Percentiles rank a stretch among this genome's conserved stretches.
Evolutionary conservation across 768 basidiomycete species (phyloP).

Genomic region (Lentinula raphanica): DNA sequence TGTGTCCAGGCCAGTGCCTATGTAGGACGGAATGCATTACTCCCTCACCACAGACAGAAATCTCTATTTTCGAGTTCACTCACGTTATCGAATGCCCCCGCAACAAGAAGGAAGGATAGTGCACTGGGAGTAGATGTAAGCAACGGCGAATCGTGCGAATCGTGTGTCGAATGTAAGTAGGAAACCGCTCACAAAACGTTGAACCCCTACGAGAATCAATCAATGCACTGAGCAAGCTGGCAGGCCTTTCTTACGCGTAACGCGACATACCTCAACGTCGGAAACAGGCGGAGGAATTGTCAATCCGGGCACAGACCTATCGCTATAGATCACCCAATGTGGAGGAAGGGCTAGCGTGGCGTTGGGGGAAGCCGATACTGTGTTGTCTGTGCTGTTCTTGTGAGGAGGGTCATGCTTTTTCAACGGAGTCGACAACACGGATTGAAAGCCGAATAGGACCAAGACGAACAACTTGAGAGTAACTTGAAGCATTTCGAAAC

Average conservation of each 20-base stretch:
- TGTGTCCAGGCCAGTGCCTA: constrained; percentile 42
- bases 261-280: constrained; percentile 23
- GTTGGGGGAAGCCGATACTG: background rate
- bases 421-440: background rate
- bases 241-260: background rate
- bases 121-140: constrained; percentile 8
- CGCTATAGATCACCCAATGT: constrained; percentile 35
- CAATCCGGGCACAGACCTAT: constrained; percentile 30
- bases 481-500: background rate
- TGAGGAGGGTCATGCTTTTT: background rate
- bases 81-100: constrained; percentile 33
- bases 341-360: constrained; percentile 23
- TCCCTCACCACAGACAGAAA: background rate
- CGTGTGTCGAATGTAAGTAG: background rate
- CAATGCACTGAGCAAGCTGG: background rate
- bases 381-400: background rate
- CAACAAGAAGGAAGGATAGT: constrained; percentile 36
- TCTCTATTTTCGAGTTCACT: background rate
- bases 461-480: background rate
- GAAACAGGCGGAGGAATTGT: constrained; percentile 31
- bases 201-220: constrained; percentile 16
- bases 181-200: constrained; percentile 21
- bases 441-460: background rate
- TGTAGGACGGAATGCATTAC: background rate
- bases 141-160: too few relatives aligned